phyloP scores from a whole-genome alignment of 208 protist genomes.

The Acanthamoeba castellanii region DNA sequence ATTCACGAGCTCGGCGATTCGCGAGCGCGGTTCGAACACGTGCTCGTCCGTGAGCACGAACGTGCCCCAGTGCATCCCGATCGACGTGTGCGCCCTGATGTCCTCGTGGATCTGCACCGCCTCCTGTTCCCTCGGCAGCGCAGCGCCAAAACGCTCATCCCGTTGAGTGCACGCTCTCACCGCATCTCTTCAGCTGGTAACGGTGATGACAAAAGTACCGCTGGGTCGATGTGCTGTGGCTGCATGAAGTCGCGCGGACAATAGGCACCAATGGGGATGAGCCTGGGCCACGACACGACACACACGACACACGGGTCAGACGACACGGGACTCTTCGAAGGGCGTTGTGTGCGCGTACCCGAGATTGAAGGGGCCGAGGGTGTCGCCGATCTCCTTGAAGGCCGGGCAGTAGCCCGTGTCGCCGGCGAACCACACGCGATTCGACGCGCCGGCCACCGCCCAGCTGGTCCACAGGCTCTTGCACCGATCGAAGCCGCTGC shows the following conservation, averaged over 20 bases:
- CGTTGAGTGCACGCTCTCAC: too few relatives aligned
- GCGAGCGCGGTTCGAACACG: constrained; percentile 15
- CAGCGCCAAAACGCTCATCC: too few relatives aligned
- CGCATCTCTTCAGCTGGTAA: too few relatives aligned
- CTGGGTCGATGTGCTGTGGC: constrained; percentile 78
- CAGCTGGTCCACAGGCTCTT: constrained; percentile 70
- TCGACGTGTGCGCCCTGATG: constrained; percentile 66
- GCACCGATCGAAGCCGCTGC: constrained; percentile 49
- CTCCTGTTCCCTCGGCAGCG: neutral
- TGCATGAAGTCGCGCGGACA: constrained; percentile 80
- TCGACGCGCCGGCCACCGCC: neutral
- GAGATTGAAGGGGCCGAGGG: constrained; percentile 45
- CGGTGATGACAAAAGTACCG: neutral
- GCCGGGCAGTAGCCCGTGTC: constrained; percentile 74
- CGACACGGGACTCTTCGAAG: too few relatives aligned
- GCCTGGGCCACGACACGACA: neutral
- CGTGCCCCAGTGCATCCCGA: constrained; percentile 84
- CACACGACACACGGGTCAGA: neutral
- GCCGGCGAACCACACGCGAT: constrained; percentile 68
- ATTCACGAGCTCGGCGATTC: neutral
- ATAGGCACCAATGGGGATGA: constrained; percentile 82
- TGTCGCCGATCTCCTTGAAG: constrained; percentile 71
- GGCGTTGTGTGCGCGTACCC: neutral
- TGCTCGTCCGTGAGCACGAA: constrained; percentile 80
- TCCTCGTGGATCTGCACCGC: constrained; percentile 79